A percentile compares a stretch with the other conserved stretches of the same genome.
phyloP scores from a whole-genome alignment of 495 filamentous ascomycete genomes.

The Penicillium angulare region DNA sequence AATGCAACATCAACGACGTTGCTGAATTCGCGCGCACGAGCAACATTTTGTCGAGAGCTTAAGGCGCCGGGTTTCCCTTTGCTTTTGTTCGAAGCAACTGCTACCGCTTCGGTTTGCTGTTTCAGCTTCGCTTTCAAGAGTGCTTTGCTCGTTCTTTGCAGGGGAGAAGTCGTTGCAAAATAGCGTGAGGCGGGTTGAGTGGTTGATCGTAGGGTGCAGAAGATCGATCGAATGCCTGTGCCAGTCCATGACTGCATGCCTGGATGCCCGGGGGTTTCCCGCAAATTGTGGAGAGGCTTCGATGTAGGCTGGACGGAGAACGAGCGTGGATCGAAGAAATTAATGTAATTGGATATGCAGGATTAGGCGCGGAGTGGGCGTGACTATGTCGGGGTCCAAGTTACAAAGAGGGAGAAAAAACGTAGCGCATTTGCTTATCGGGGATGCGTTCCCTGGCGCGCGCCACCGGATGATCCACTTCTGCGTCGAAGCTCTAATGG shows the following conservation, averaged over 20 bases:
- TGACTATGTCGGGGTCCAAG: too few relatives aligned
- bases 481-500: constrained; percentile 24
- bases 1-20: constrained; percentile 27
- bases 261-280: constrained; percentile 3
- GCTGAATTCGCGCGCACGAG: constrained; percentile 27
- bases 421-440: constrained; percentile 23
- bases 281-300: background rate
- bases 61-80: background rate
- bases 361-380: too few relatives aligned
- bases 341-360: too few relatives aligned
- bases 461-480: constrained; percentile 30
- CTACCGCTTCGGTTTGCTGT: background rate
- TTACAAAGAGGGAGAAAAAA: background rate
- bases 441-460: constrained; percentile 21
- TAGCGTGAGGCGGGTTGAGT: constrained; percentile 22
- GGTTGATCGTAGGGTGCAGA: constrained; percentile 30
- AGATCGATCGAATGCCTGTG: constrained; percentile 35
- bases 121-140: constrained; percentile 6
- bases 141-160: constrained; percentile 23
- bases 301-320: background rate
- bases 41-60: constrained; percentile 11
- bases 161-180: constrained; percentile 33
- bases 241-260: constrained; percentile 42
- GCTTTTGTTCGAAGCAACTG: background rate
- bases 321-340: background rate